Conservation (phyloP, 805 yeast genomes). For the Sugiyamaella smithiae region DNA sequence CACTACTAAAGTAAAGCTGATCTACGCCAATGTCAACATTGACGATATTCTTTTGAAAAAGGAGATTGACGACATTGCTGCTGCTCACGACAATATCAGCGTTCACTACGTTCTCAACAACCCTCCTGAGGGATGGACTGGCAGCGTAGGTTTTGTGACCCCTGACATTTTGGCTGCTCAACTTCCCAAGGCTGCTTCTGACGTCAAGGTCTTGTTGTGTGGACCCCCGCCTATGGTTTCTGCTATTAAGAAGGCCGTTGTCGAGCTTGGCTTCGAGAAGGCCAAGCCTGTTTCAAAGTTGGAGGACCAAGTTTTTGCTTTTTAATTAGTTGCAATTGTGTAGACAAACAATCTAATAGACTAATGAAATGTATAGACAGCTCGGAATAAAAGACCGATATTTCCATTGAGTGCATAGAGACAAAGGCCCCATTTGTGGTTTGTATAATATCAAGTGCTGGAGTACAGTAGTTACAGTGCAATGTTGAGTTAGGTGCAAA, state of each 20-base stretch:
- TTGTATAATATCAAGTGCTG: too few species aligned
- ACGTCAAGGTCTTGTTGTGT: constrained; percentile 72
- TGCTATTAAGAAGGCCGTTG: constrained; percentile 76
- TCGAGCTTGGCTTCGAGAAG: constrained; percentile 68
- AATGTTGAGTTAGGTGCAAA: too few species aligned
- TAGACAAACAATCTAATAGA: too few species aligned
- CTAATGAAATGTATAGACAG: too few species aligned
- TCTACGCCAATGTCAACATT: constrained; percentile 78
- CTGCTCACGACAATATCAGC: constrained; percentile 51
- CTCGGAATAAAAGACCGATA: too few species aligned
- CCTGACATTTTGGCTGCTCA: constrained; percentile 62
- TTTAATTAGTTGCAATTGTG: constrained; percentile 40
- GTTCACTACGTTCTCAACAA: constrained; percentile 72
- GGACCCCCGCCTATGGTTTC: constrained; percentile 95
- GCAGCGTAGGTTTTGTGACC: constrained; percentile 80
- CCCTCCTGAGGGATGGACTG: constrained; percentile 71
- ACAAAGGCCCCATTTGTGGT: too few species aligned
- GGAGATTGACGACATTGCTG: constrained; percentile 68
- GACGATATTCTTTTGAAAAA: constrained; percentile 76
- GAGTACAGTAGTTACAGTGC: too few species aligned
- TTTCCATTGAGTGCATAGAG: too few species aligned
- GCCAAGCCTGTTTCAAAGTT: constrained; percentile 86
- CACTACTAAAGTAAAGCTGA: constrained; percentile 65
- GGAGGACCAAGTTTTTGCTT: constrained; percentile 87
- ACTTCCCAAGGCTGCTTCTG: constrained; percentile 59